Conservation (phyloP, 352 stramenopile genomes). For the Pythium apleroticum region DNA sequence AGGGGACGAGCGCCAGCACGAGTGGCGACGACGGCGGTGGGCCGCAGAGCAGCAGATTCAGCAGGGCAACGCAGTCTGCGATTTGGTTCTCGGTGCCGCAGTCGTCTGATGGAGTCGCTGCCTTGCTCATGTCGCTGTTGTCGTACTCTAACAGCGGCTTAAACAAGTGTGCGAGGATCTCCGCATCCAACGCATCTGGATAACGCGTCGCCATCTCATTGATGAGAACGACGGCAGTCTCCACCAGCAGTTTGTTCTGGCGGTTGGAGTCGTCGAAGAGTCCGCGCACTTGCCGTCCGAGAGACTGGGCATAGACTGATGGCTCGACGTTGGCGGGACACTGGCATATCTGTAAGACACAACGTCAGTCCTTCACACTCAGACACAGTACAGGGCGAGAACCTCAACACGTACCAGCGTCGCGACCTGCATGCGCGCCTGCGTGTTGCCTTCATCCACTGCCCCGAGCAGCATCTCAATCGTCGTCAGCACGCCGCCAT, state of each 20-base stretch:
- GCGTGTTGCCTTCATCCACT: conserved; percentile 84
- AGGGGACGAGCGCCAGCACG: conserved; percentile 56
- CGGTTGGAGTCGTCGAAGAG: conserved; percentile 51
- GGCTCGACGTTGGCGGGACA: conserved; percentile 47
- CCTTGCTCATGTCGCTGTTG: background rate
- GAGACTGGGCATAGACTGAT: conserved; percentile 39
- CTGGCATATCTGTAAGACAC: conserved; percentile 53
- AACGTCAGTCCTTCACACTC: background rate
- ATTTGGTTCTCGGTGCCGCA: conserved; percentile 43
- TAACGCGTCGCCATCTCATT: conserved; percentile 56
- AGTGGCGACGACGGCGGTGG: conserved; percentile 59
- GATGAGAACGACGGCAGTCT: conserved; percentile 65
- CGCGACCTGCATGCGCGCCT: conserved; percentile 79
- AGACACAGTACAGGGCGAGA: background rate
- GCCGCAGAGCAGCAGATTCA: conserved; percentile 63
- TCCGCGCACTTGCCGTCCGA: conserved; percentile 55
- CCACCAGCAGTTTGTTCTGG: conserved; percentile 67
- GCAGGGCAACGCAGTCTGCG: conserved; percentile 47
- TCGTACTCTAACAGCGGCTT: conserved; percentile 67
- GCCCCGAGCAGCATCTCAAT: conserved; percentile 79
- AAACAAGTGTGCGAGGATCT: conserved; percentile 60
- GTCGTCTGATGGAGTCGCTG: background rate
- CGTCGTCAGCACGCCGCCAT: conserved; percentile 72
- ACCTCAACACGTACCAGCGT: conserved; percentile 40
- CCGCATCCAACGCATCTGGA: conserved; percentile 41